phyloP scores from a whole-genome alignment of 768 basidiomycete genomes.

The Tricholoma bakamatsutake region DNA sequence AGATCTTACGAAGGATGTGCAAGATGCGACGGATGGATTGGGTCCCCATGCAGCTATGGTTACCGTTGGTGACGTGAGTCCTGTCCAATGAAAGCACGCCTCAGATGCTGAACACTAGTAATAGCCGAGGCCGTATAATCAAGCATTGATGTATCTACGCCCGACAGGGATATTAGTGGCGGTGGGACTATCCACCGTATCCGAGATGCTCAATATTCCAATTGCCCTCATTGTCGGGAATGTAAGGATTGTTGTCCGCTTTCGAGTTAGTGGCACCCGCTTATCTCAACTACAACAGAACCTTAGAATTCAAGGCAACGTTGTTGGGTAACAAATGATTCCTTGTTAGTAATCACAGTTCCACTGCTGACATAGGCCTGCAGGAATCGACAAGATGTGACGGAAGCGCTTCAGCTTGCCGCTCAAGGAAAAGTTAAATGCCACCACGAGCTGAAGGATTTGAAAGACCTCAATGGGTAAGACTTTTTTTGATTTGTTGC shows the following conservation, averaged over 20 bases:
- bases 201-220: conserved; percentile 38
- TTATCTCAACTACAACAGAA: conserved; percentile 21
- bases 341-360: neutral
- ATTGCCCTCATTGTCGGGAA: conserved; percentile 35
- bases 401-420: conserved; percentile 74
- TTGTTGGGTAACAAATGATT: conserved; percentile 25
- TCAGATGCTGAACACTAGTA: neutral
- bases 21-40: conserved; percentile 51
- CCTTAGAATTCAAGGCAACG: conserved; percentile 37
- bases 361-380: neutral
- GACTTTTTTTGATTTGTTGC: conserved; percentile 13
- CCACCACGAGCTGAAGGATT: conserved; percentile 36
- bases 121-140: conserved; percentile 35
- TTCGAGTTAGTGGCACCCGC: conserved; percentile 3
- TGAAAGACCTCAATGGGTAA: conserved; percentile 48
- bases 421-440: conserved; percentile 63
- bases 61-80: conserved; percentile 43
- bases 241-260: conserved; percentile 14
- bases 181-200: conserved; percentile 55
- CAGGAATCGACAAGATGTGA: conserved; percentile 71
- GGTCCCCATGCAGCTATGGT: conserved; percentile 70
- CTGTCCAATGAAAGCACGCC: neutral
- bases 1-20: conserved; percentile 57
- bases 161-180: conserved; percentile 62
- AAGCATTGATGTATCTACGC: conserved; percentile 67